Evolutionary conservation across 164 flowering plant species (phyloP).

Genomic region (Stephania yunnanensis): DNA sequence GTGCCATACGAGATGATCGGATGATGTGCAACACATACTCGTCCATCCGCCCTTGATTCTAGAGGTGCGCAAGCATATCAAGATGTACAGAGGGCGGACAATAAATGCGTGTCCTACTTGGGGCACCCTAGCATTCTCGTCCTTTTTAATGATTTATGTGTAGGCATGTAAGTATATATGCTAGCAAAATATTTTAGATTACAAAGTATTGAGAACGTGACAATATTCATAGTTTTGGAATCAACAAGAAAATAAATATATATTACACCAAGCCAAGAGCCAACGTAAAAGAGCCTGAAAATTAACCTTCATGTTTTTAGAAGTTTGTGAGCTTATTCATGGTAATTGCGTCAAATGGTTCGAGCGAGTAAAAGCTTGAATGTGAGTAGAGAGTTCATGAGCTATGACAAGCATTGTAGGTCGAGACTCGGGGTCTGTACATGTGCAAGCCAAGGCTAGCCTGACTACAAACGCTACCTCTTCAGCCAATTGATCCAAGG

Average conservation of each 20-base stretch:
- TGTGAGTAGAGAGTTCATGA: slow-evolving; percentile 35
- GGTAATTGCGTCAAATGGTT: slow-evolving; percentile 22
- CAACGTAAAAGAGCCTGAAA: background rate
- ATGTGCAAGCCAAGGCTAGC: slow-evolving; percentile 48
- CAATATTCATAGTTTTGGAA: background rate
- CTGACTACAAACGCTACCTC: slow-evolving; percentile 35
- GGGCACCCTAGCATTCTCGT: no score
- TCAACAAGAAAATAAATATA: background rate
- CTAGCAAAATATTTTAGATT: no score
- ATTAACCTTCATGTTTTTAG: slow-evolving; percentile 5
- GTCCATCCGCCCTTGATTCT: no score
- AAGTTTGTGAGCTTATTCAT: slow-evolving; percentile 20
- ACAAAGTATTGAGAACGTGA: no score
- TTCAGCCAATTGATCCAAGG: slow-evolving; percentile 40
- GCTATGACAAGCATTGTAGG: slow-evolving; percentile 55
- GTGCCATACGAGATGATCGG: no score
- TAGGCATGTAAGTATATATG: no score
- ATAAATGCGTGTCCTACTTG: no score
- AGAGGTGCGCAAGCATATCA: no score
- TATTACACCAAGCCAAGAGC: background rate
- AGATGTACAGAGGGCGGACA: no score
- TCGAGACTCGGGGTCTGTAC: slow-evolving; percentile 36
- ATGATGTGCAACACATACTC: no score
- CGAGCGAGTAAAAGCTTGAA: slow-evolving; percentile 14
- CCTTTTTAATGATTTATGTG: no score